phyloP scores from a whole-genome alignment of 2,329 filamentous ascomycete species.

The Exophiala bonariae region DNA sequence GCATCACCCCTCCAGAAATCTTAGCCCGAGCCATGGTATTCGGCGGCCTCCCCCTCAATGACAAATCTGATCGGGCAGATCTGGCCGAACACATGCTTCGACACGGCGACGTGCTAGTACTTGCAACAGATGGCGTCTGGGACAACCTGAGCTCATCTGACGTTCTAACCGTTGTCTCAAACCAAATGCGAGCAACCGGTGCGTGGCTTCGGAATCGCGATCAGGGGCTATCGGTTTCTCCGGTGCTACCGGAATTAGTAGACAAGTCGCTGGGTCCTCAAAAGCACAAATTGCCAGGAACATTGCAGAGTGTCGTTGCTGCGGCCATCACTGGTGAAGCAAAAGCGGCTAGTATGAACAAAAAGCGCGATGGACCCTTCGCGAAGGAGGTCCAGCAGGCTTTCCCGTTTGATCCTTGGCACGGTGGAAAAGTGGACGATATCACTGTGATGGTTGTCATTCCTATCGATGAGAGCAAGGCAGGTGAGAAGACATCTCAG shows the following conservation, averaged over 20 bases:
- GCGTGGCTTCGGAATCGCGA: constrained; percentile 67
- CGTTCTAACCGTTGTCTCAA: constrained; percentile 75
- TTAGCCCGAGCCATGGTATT: constrained; percentile 79
- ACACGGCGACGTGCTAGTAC: constrained; percentile 89
- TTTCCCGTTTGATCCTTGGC: constrained; percentile 83
- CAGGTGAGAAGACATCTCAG: background rate
- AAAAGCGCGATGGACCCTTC: constrained; percentile 84
- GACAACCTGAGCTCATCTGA: constrained; percentile 94
- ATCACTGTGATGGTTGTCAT: constrained; percentile 84
- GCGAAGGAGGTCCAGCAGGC: constrained; percentile 89
- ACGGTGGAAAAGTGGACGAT: constrained; percentile 92
- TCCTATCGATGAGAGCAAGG: constrained; percentile 61
- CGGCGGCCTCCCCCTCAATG: constrained; percentile 76
- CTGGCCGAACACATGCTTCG: constrained; percentile 73
- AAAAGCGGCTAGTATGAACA: constrained; percentile 80
- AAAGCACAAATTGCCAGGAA: constrained; percentile 38
- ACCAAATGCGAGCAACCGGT: constrained; percentile 69
- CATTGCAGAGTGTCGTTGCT: constrained; percentile 76
- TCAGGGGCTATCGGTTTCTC: constrained; percentile 63
- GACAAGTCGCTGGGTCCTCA: constrained; percentile 49
- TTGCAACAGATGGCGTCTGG: constrained; percentile 93
- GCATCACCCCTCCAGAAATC: constrained; percentile 78
- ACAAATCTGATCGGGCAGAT: constrained; percentile 81
- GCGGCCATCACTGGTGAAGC: constrained; percentile 77
- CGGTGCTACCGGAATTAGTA: constrained; percentile 55